These are phyloP conservation scores for Syzygium oleosum DNA, from an alignment of 345 rosid genomes.

Conservation along the genomic window DNA sequence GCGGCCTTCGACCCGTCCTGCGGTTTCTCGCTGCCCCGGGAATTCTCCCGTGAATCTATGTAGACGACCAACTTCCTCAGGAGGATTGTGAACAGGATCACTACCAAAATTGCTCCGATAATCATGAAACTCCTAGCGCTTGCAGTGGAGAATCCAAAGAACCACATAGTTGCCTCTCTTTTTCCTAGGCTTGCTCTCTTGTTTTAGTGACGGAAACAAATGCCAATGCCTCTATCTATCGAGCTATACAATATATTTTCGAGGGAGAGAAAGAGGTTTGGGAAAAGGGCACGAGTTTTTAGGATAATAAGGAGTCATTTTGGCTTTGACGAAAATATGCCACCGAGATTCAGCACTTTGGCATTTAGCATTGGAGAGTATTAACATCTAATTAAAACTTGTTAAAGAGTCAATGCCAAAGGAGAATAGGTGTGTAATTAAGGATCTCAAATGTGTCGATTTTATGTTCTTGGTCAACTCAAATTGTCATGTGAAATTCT, in stretches of 20 bases:
- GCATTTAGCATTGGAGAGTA: slow-evolving; percentile 5
- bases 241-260: background rate
- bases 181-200: background rate
- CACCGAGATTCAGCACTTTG: slow-evolving; percentile 23
- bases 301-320: background rate
- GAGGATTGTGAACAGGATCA: slow-evolving; percentile 8
- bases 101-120: slow-evolving; percentile 27
- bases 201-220: background rate
- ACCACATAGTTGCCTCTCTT: slow-evolving; percentile 14
- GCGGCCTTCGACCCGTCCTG: background rate
- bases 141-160: slow-evolving; percentile 33
- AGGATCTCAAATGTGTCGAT: slow-evolving; percentile 12
- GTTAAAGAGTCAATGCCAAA: background rate
- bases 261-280: background rate
- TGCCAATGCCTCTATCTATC: background rate
- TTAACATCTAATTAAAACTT: background rate
- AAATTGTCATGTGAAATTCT: background rate
- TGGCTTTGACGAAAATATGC: background rate
- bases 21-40: background rate
- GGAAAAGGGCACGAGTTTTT: background rate
- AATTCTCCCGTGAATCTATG: slow-evolving; percentile 1
- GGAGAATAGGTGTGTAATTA: background rate
- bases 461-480: background rate
- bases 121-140: slow-evolving; percentile 10
- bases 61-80: slow-evolving; percentile 10